phyloP scores from a whole-genome alignment of 805 yeast genomes.

The Millerozyma acaciae region DNA sequence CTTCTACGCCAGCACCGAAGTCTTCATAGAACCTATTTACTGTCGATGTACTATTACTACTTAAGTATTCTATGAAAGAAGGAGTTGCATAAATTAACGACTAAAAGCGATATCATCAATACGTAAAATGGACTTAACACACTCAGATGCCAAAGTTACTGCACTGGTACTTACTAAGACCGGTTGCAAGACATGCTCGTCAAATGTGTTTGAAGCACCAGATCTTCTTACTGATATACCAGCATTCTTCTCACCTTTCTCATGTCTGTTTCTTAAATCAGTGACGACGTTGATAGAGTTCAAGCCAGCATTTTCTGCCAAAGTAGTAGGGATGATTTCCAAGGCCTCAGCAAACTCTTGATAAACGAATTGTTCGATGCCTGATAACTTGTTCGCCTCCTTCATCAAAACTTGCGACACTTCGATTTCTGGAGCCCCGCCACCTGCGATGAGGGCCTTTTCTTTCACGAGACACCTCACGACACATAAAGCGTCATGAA shows the following conservation, averaged over 20 bases:
- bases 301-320: slow-evolving; percentile 94
- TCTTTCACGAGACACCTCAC: slow-evolving; percentile 83
- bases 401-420: slow-evolving; percentile 68
- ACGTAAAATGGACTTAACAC: slow-evolving; percentile 91
- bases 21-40: too few relatives aligned
- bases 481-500: slow-evolving; percentile 97
- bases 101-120: slow-evolving; percentile 96
- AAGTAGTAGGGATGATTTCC: slow-evolving; percentile 88
- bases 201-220: slow-evolving; percentile 84
- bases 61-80: slow-evolving; percentile 1
- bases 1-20: slow-evolving; percentile 1
- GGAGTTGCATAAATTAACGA: slow-evolving; percentile 15
- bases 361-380: slow-evolving; percentile 88
- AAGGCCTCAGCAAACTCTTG: slow-evolving; percentile 88
- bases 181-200: slow-evolving; percentile 95
- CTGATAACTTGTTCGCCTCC: slow-evolving; percentile 70
- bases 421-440: slow-evolving; percentile 97
- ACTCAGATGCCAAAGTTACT: slow-evolving; percentile 89
- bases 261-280: slow-evolving; percentile 87
- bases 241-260: slow-evolving; percentile 85
- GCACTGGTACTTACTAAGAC: slow-evolving; percentile 93
- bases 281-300: slow-evolving; percentile 90
- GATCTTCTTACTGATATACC: slow-evolving; percentile 94
- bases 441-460: slow-evolving; percentile 92
- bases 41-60: too few relatives aligned